Conservation (phyloP, 352 stramenopile genomes). For the Phytophthora nicotianae region DNA sequence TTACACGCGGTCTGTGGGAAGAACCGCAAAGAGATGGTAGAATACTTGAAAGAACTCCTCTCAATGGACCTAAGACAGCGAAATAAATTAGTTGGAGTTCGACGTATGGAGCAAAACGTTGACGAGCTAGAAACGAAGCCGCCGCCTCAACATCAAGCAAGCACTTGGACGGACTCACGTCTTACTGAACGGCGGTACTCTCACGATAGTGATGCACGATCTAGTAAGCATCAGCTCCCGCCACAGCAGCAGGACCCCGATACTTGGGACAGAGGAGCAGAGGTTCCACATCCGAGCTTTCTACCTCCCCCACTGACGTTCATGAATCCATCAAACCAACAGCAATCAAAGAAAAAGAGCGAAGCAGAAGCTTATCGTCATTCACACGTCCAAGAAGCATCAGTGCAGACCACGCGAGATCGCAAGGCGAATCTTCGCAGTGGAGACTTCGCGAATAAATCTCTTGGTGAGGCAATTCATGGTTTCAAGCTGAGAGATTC, state of each 20-base stretch:
- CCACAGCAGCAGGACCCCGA: conserved; percentile 67
- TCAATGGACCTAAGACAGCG: conserved; percentile 48
- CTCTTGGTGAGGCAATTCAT: conserved; percentile 61
- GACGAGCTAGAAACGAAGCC: conserved; percentile 22
- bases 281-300: not conserved
- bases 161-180: conserved; percentile 13
- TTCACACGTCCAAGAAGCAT: conserved; percentile 1
- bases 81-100: conserved; percentile 20
- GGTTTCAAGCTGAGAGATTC: conserved; percentile 54
- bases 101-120: not conserved
- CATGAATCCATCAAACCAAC: not conserved
- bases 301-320: conserved; percentile 5
- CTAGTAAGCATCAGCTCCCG: conserved; percentile 44
- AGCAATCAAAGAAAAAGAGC: not conserved
- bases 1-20: conserved; percentile 62
- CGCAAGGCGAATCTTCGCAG: conserved; percentile 39
- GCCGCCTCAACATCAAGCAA: not conserved
- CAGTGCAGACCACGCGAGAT: conserved; percentile 1
- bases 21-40: conserved; percentile 44
- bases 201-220: conserved; percentile 9
- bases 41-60: conserved; percentile 61
- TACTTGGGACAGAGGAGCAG: not conserved
- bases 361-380: conserved; percentile 2
- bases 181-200: conserved; percentile 7
- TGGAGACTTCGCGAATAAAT: conserved; percentile 74